Conservation (phyloP, 768 basidiomycete species). For the Chalciporus piperatus region DNA sequence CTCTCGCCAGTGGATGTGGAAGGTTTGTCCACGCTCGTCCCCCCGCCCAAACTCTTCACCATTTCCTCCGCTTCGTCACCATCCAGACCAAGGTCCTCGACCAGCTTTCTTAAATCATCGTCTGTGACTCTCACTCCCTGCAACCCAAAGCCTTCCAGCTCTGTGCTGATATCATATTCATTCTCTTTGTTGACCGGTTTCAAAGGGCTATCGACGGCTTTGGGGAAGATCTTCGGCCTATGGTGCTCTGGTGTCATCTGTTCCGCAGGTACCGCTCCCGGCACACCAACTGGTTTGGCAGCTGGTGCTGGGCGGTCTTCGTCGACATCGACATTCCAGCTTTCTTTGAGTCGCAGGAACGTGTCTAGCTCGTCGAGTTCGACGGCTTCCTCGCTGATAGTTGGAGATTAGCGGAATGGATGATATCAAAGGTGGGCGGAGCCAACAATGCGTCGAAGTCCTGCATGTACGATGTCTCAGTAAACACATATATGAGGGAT, state of each 20-base stretch:
- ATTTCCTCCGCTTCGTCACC: slow-evolving; percentile 77
- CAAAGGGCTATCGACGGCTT: slow-evolving; percentile 41
- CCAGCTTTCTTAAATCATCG: slow-evolving; percentile 67
- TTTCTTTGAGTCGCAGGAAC: slow-evolving; percentile 73
- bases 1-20: slow-evolving; percentile 8
- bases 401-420: slow-evolving; percentile 7
- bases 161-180: slow-evolving; percentile 63
- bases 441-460: slow-evolving; percentile 73
- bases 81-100: slow-evolving; percentile 72
- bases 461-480: slow-evolving; percentile 34
- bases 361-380: slow-evolving; percentile 69
- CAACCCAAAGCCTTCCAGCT: slow-evolving; percentile 67
- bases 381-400: slow-evolving; percentile 75
- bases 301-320: slow-evolving; percentile 55
- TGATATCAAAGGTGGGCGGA: slow-evolving; percentile 1
- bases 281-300: slow-evolving; percentile 70
- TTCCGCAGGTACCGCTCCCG: slow-evolving; percentile 69
- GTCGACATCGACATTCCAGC: slow-evolving; percentile 57
- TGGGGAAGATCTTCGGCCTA: slow-evolving; percentile 52
- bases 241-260: slow-evolving; percentile 82
- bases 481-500: slow-evolving; percentile 3
- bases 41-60: slow-evolving; percentile 56
- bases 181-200: slow-evolving; percentile 58
- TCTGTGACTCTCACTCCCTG: slow-evolving; percentile 77
- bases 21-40: slow-evolving; percentile 9